These are phyloP conservation scores for Terfezia claveryi DNA, from an alignment of 495 filamentous ascomycete species.

Conservation along the genomic window DNA sequence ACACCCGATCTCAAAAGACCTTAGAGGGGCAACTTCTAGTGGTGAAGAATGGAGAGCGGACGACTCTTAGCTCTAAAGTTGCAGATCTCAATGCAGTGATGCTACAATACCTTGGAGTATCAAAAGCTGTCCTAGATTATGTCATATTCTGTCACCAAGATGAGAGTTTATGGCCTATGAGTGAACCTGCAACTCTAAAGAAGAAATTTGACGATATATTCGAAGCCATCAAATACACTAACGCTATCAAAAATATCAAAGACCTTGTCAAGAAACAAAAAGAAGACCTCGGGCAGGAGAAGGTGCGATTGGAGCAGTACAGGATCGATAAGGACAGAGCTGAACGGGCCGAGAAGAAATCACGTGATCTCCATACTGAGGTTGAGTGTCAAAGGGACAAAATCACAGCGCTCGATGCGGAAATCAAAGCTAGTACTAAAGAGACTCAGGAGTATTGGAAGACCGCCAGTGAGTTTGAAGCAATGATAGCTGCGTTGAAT, in stretches of 20 bases:
- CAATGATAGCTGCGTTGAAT: conserved; percentile 46
- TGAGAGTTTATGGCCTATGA: conserved; percentile 95
- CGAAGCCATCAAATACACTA: conserved; percentile 88
- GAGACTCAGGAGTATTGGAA: conserved; percentile 32
- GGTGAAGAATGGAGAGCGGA: conserved; percentile 59
- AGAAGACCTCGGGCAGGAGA: conserved; percentile 45
- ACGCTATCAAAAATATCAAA: conserved; percentile 89
- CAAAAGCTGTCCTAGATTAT: conserved; percentile 65
- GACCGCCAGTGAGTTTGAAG: conserved; percentile 37
- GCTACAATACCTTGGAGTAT: conserved; percentile 75
- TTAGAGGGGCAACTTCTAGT: conserved; percentile 57
- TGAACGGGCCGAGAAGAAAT: conserved; percentile 43
- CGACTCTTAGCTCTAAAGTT: conserved; percentile 50
- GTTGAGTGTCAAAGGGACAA: conserved; percentile 45
- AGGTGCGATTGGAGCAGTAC: conserved; percentile 48
- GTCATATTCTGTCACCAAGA: conserved; percentile 99
- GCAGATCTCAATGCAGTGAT: conserved; percentile 63
- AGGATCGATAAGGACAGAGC: conserved; percentile 75
- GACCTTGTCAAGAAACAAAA: conserved; percentile 59
- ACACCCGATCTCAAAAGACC: conserved; percentile 45
- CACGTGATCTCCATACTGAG: conserved; percentile 42
- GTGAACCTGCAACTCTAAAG: conserved; percentile 62
- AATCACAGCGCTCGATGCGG: conserved; percentile 30
- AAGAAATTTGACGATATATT: conserved; percentile 95
- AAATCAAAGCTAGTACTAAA: conserved; percentile 24